Base-by-base conservation (phyloP, 768 basidiomycete genomes). In the Atractiella rhizophila region DNA sequence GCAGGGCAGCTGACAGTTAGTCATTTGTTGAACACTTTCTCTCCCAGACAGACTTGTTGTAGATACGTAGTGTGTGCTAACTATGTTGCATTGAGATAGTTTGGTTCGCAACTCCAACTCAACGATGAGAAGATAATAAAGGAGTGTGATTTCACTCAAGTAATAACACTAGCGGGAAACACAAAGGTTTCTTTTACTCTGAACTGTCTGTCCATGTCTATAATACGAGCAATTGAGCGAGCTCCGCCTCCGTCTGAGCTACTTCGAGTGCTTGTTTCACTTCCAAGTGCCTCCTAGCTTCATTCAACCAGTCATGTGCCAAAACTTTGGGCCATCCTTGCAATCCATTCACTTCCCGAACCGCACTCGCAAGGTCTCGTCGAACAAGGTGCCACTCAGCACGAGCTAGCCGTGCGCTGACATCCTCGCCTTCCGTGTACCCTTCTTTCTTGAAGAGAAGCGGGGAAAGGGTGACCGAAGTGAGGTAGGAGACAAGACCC, bases 241-340 rank as follows among this genome's bases (percentile, higher is more conserved):
- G 64, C 11, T 77, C 81, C 32, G 81, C 82, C 59, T 85, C 76
- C 4, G 76, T 60, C 57, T 80, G 72, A 42, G 81, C 71, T 42
- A 83, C 69, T 78, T 86, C 76, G 49, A 98, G 58, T 30, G 83
- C 80, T 59, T 94, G 88, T 57, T 79, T 66, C 25, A 91, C 83
- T 60, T 91, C 82, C 46, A 98, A 58, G 56, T 85, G 67, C 54
- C 69, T 65, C 48, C 88, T 66, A 9, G 83, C 85, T 51, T 81
- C 83, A 50, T 73, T 71, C 29, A 98, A 62, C 91, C 88, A 98
- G 60, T 96, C 88, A 32, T 48, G 28, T 23, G 53, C 48, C 37
- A 88, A 55, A 39, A 66, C 56, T 59, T 73, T 76, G 13, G 76
- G 76, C 44, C 52, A 64, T 32, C 50, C 59, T 30, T 39, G 40